phyloP scores from a whole-genome alignment of 1,284 basidiomycete genomes.

The Malassezia dermatis region DNA sequence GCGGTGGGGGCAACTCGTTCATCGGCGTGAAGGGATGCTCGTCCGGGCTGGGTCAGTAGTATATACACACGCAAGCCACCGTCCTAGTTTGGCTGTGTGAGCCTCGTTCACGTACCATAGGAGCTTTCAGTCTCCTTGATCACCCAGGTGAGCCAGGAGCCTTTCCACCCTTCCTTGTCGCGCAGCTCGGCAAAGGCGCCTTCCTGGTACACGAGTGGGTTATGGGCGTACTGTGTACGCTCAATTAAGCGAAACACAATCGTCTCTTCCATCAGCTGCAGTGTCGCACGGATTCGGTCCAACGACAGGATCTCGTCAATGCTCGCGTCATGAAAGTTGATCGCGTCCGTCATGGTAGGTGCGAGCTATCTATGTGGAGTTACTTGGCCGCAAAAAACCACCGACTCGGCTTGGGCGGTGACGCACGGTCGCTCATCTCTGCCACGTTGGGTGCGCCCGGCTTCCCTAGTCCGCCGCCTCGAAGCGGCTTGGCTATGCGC shows the following conservation, averaged over 20 bases:
- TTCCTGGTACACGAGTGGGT: slow-evolving; percentile 74
- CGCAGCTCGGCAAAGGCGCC: slow-evolving; percentile 59
- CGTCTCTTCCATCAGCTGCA: slow-evolving; percentile 87
- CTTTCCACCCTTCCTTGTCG: slow-evolving; percentile 65
- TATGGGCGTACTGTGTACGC: slow-evolving; percentile 89
- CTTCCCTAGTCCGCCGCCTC: slow-evolving; percentile 57
- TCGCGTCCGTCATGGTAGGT: slow-evolving; percentile 18
- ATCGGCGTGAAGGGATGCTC: slow-evolving; percentile 83
- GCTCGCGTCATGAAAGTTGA: slow-evolving; percentile 30
- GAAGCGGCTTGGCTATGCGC: slow-evolving; percentile 87
- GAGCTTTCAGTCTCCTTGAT: slow-evolving; percentile 84
- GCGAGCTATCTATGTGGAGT: slow-evolving; percentile 3
- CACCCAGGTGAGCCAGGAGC: slow-evolving; percentile 94
- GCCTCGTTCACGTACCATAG: slow-evolving; percentile 58
- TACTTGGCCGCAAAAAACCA: slow-evolving; percentile 15
- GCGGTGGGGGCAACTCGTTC: slow-evolving; percentile 65
- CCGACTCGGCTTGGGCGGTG: slow-evolving; percentile 7
- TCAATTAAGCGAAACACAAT: slow-evolving; percentile 92
- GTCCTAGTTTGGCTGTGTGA: slow-evolving; percentile 21
- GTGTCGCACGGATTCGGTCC: slow-evolving; percentile 71
- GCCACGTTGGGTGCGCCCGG: not conserved
- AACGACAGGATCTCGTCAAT: slow-evolving; percentile 58
- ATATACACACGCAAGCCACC: slow-evolving; percentile 20
- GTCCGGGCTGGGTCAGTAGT: slow-evolving; percentile 56
- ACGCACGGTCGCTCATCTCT: not conserved